Evolutionary conservation across 148 eudicot genomes (phyloP).

Genomic region (Linanthus parryae): DNA sequence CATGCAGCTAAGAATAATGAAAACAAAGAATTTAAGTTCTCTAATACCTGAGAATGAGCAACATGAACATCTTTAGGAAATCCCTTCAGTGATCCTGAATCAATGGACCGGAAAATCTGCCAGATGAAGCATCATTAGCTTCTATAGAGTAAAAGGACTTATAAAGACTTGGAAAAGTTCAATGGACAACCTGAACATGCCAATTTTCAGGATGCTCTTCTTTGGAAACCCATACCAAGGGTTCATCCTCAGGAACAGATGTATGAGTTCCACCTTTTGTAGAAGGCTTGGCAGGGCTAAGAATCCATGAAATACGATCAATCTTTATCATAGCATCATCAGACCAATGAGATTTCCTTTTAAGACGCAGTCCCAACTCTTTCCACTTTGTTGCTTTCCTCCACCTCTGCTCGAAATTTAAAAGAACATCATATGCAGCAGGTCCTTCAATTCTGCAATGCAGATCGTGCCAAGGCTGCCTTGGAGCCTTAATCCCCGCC

Average conservation of each 20-base stretch:
- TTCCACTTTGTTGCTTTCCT: constrained; percentile 76
- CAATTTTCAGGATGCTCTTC: constrained; percentile 75
- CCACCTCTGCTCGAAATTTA: constrained; percentile 99
- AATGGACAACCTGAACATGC: constrained; percentile 76
- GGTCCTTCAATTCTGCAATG: constrained; percentile 92
- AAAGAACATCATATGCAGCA: constrained; percentile 94
- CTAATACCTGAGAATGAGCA: constrained; percentile 58
- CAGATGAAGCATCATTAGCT: constrained; percentile 3
- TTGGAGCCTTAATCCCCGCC: constrained; percentile 93
- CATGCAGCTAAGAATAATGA: not conserved
- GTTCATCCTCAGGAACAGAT: constrained; percentile 58
- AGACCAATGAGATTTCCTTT: constrained; percentile 59
- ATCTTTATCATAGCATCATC: constrained; percentile 92
- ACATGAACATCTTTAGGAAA: constrained; percentile 55
- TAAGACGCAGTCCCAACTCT: constrained; percentile 66
- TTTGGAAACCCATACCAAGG: constrained; percentile 45
- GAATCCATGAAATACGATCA: constrained; percentile 98
- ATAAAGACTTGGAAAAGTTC: not conserved
- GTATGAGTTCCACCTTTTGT: constrained; percentile 29
- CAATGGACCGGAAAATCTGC: constrained; percentile 92
- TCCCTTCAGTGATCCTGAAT: constrained; percentile 87
- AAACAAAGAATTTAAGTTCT: constrained; percentile 1
- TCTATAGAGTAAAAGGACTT: not conserved
- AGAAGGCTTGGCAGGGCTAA: constrained; percentile 50
- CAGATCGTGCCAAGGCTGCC: constrained; percentile 98